These are phyloP conservation scores for Coemansia sp. DNA, from an alignment of 371 early-diverging fungal genomes.

Conservation along the genomic window DNA sequence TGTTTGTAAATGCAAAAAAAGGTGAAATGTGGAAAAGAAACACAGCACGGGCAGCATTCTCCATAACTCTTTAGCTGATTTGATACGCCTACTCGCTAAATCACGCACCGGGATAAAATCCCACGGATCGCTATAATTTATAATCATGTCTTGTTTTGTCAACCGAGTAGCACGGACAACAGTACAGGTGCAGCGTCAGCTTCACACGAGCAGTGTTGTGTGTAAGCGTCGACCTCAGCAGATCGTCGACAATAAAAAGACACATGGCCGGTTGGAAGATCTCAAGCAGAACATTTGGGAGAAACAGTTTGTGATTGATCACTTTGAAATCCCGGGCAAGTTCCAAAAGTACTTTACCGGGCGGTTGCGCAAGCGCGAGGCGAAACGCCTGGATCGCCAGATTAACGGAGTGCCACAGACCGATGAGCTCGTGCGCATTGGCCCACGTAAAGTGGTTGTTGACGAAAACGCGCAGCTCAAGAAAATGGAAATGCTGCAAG, in stretches of 20 bases:
- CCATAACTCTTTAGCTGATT: not conserved
- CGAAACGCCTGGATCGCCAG: conserved; percentile 19
- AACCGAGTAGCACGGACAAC: not conserved
- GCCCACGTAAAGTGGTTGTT: conserved; percentile 20
- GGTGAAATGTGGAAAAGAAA: not conserved
- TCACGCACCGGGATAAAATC: not conserved
- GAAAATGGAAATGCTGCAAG: conserved; percentile 24
- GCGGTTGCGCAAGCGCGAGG: conserved; percentile 46
- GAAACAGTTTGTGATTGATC: conserved; percentile 39
- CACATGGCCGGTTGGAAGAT: conserved; percentile 6
- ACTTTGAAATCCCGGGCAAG: conserved; percentile 45
- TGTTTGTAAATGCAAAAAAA: conserved; percentile 15
- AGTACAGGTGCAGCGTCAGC: not conserved
- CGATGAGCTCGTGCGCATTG: conserved; percentile 24
- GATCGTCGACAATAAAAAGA: not conserved
- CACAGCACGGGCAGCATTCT: not conserved
- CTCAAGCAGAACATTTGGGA: conserved; percentile 30
- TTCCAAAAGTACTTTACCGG: conserved; percentile 48
- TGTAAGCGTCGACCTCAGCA: not conserved
- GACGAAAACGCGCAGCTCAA: conserved; percentile 25
- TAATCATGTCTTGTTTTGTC: not conserved
- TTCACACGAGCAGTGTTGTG: not conserved
- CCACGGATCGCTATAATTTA: not conserved
- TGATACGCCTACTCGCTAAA: not conserved
- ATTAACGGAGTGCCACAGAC: conserved; percentile 3